phyloP scores from a whole-genome alignment of 164 flowering plant species.

The Vitis rotundifolia region DNA sequence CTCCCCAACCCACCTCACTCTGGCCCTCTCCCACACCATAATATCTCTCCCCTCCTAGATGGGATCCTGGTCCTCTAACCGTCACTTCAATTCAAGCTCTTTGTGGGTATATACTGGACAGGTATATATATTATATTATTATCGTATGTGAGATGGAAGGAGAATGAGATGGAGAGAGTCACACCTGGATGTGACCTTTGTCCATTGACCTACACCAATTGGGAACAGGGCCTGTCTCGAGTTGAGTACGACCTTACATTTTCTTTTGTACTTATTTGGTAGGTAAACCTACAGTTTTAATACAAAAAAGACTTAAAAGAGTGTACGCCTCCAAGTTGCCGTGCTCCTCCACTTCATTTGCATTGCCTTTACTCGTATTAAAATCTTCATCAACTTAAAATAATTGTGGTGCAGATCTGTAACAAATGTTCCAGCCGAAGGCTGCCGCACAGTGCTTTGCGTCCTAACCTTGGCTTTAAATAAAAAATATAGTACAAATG shows the following conservation, averaged over 20 bases:
- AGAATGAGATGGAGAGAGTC: not conserved
- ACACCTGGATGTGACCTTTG: conserved; percentile 3
- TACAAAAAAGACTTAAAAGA: too few species aligned
- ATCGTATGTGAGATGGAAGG: not conserved
- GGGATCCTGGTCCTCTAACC: not conserved
- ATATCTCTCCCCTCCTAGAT: not conserved
- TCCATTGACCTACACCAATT: not conserved
- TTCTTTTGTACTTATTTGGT: not conserved
- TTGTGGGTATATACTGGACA: conserved; percentile 9
- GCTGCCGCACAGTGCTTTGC: too few species aligned
- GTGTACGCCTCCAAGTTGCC: too few species aligned
- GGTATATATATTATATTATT: too few species aligned
- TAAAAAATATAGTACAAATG: too few species aligned
- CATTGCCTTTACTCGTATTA: too few species aligned
- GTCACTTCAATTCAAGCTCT: conserved; percentile 9
- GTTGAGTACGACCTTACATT: not conserved
- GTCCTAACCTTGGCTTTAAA: too few species aligned
- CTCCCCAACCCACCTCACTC: not conserved
- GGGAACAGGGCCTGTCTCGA: not conserved
- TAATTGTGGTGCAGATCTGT: too few species aligned
- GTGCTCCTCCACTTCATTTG: too few species aligned
- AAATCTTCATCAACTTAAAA: too few species aligned
- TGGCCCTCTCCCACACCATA: conserved; percentile 12
- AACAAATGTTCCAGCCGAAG: too few species aligned
- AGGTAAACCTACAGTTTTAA: too few species aligned